Evolutionary conservation across 2,329 filamentous ascomycete species (phyloP).

Genomic region (Botrytis paeoniae): DNA sequence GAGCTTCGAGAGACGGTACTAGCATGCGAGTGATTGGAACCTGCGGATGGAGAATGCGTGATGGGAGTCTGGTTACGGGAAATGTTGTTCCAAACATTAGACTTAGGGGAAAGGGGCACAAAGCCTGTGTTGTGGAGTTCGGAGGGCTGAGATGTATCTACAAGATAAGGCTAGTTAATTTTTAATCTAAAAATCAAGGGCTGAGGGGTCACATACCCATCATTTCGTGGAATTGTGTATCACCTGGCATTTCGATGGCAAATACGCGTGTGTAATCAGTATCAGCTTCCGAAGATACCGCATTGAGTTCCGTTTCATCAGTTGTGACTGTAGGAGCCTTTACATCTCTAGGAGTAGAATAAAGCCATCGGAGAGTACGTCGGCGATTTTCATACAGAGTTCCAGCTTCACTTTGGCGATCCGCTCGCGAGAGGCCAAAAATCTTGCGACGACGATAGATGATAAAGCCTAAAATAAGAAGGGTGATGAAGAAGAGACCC

Average conservation of each 20-base stretch:
- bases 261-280: constrained; percentile 25
- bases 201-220: constrained; percentile 31
- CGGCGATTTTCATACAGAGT: constrained; percentile 29
- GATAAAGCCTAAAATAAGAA: constrained; percentile 49
- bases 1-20: constrained; percentile 29
- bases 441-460: constrained; percentile 48
- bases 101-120: constrained; percentile 18
- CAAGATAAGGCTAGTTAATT: constrained; percentile 5
- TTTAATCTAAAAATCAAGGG: not conserved
- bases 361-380: constrained; percentile 34
- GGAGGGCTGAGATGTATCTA: constrained; percentile 31
- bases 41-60: constrained; percentile 23
- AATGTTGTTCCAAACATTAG: constrained; percentile 17
- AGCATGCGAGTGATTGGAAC: constrained; percentile 22
- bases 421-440: constrained; percentile 22
- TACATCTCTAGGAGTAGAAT: constrained; percentile 24
- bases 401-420: constrained; percentile 30
- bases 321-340: constrained; percentile 36
- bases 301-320: constrained; percentile 27
- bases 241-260: constrained; percentile 30
- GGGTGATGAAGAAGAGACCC: constrained; percentile 54
- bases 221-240: constrained; percentile 37
- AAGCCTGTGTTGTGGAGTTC: constrained; percentile 30
- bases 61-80: not conserved
- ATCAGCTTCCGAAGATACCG: constrained; percentile 21